These are phyloP conservation scores for Curvularia sp. DNA, from an alignment of 2,329 filamentous ascomycete genomes.

Conservation along the genomic window DNA sequence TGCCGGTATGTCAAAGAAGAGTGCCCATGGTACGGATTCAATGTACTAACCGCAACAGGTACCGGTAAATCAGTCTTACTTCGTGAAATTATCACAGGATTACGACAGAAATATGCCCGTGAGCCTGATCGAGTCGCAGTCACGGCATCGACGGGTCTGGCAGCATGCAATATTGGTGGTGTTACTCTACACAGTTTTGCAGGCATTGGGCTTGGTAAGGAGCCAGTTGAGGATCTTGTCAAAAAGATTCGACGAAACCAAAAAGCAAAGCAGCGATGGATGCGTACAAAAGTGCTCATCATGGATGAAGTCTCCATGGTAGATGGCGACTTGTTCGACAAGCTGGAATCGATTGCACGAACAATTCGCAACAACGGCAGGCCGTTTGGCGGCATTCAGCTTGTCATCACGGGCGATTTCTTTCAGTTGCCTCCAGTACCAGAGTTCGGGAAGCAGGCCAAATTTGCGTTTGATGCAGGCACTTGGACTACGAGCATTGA, in stretches of 20 bases:
- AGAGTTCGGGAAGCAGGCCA: slow-evolving; percentile 74
- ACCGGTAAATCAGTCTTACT: slow-evolving; percentile 97
- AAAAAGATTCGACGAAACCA: slow-evolving; percentile 90
- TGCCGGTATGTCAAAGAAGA: slow-evolving; percentile 63
- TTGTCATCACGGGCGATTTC: slow-evolving; percentile 96
- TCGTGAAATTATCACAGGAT: slow-evolving; percentile 82
- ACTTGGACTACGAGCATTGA: slow-evolving; percentile 94
- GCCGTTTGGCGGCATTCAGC: slow-evolving; percentile 93
- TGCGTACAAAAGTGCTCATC: slow-evolving; percentile 84
- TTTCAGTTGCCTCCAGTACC: slow-evolving; percentile 96
- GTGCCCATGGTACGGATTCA: background rate
- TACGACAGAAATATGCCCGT: slow-evolving; percentile 76
- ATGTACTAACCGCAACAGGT: slow-evolving; percentile 50
- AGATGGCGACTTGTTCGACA: slow-evolving; percentile 95
- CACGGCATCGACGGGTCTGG: slow-evolving; percentile 93
- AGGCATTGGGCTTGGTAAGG: slow-evolving; percentile 94
- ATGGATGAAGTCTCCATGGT: slow-evolving; percentile 99
- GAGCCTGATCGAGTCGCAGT: slow-evolving; percentile 89
- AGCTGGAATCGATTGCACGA: slow-evolving; percentile 86
- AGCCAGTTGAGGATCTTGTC: slow-evolving; percentile 77
- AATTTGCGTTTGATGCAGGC: slow-evolving; percentile 90
- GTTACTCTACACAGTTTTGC: slow-evolving; percentile 96
- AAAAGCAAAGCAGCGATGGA: slow-evolving; percentile 89
- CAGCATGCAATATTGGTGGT: slow-evolving; percentile 95
- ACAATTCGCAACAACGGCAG: slow-evolving; percentile 87